These are phyloP conservation scores for Penicillium sp. DNA, from an alignment of 2,329 filamentous ascomycete genomes.

Conservation along the genomic window DNA sequence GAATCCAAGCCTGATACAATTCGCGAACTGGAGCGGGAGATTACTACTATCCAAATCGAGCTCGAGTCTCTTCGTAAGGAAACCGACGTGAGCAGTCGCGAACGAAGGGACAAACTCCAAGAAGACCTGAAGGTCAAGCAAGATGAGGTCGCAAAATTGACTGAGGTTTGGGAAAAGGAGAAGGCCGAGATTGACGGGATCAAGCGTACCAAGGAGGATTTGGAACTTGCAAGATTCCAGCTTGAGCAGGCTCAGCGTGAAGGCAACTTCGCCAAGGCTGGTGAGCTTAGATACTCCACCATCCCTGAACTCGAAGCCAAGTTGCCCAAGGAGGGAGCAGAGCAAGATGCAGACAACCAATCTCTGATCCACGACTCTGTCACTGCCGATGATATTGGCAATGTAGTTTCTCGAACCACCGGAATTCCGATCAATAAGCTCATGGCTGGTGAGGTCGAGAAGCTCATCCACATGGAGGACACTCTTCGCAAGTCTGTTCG, in stretches of 20 bases:
- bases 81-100: constrained; percentile 82
- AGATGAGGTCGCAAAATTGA: constrained; percentile 71
- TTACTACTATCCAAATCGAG: constrained; percentile 97
- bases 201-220: constrained; percentile 82
- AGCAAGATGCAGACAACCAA: constrained; percentile 47
- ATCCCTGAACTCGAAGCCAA: constrained; percentile 80
- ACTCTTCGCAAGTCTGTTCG: constrained; percentile 77
- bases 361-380: constrained; percentile 87
- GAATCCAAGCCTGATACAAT: constrained; percentile 97
- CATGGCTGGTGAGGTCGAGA: constrained; percentile 90
- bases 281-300: constrained; percentile 81
- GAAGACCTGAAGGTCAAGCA: constrained; percentile 71
- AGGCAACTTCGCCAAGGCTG: constrained; percentile 86
- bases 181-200: constrained; percentile 79
- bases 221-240: constrained; percentile 81
- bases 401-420: constrained; percentile 84
- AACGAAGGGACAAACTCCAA: constrained; percentile 83
- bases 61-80: constrained; percentile 92
- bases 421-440: constrained; percentile 91
- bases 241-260: constrained; percentile 83
- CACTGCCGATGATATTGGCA: constrained; percentile 90
- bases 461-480: constrained; percentile 94
- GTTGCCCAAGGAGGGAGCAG: constrained; percentile 69
- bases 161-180: constrained; percentile 86
- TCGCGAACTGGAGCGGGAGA: constrained; percentile 85